Conservation (phyloP, 177 flowering plant species). For the Vitis hybrid region DNA sequence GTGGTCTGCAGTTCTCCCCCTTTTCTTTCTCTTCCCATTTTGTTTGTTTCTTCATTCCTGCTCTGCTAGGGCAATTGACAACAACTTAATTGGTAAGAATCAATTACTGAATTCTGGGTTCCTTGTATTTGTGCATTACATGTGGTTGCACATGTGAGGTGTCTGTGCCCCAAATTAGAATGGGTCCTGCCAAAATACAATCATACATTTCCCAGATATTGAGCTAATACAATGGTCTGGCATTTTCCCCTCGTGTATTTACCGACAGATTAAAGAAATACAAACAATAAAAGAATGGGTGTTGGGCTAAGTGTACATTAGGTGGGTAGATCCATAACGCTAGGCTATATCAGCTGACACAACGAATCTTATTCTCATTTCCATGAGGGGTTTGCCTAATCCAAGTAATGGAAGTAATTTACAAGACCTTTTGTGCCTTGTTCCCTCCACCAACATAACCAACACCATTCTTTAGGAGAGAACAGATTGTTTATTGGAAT, state of each 20-base stretch:
- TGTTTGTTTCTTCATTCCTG: too few species aligned
- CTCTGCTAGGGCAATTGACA: too few species aligned
- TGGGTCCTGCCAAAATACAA: too few species aligned
- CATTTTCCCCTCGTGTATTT: too few species aligned
- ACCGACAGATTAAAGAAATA: constrained; percentile 15
- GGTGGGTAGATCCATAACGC: not conserved
- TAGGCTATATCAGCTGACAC: constrained; percentile 6
- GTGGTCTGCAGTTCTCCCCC: constrained; percentile 8
- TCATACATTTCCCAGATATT: too few species aligned
- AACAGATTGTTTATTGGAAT: not conserved
- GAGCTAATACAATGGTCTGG: too few species aligned
- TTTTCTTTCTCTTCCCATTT: not conserved
- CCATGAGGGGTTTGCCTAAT: constrained; percentile 3
- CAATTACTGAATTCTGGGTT: too few species aligned
- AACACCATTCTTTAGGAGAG: constrained; percentile 9
- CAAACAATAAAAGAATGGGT: constrained; percentile 53
- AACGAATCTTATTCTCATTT: constrained; percentile 17
- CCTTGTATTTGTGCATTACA: too few species aligned
- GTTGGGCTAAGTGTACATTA: constrained; percentile 29
- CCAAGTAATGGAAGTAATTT: constrained; percentile 12
- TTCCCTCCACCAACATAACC: constrained; percentile 9
- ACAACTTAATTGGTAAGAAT: too few species aligned
- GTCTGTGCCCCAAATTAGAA: too few species aligned
- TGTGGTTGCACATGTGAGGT: too few species aligned
- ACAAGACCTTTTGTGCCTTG: constrained; percentile 2